Evolutionary conservation across 495 filamentous ascomycete species (phyloP), one percentile per base, ranked within the genome.

Genomic region (Pseudoneurospora amorphoporcata): DNA sequence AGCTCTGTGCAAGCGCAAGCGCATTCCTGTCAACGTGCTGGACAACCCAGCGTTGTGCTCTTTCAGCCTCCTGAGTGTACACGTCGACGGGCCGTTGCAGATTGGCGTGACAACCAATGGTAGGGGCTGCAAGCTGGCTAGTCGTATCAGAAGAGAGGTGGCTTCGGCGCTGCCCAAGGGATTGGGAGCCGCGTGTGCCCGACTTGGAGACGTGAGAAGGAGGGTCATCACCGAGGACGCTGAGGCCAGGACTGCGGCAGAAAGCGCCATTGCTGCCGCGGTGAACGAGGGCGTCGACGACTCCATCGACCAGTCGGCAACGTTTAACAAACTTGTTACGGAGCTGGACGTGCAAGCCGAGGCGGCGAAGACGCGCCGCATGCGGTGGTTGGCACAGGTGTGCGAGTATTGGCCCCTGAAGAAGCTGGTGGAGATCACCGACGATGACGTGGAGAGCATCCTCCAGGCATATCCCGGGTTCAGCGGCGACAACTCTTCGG

Each of bases 321-420:
- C 86, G 0, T 97, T 99, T 82, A 99, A 99, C 79, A 88, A 88
- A 70, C 82, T 98, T 1, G 86, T 98, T 9, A 83, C 83, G 10
- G 91, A 93, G 68, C 87, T 87, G 71, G 93, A 95, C 76, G 53
- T 65, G 53, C 53, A 65, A 17, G 80, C 86, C 5, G 90, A 92
- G 68, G 92, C 91, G 3, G 89, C 89, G 8, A 94, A 92, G 81
- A 93, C 87, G 19, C 85, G 96, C 69, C 86, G 95, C 47, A 94
- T 96, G 84, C 89, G 95, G 35, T 99, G 96, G 96, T 82, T 99
- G 3, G 88, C 91, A 19, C 95, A 99, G 79, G 94, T 99, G 19
- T 99, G 96, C 86, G 95, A 99, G 84, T 99, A 99, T 82, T 99
- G 96, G 96, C 94, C 95, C 2, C 84, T 99, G 29, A 88, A 88